Base-by-base conservation (phyloP, 2,329 filamentous ascomycete species). In the Sporothrix schenckii region DNA sequence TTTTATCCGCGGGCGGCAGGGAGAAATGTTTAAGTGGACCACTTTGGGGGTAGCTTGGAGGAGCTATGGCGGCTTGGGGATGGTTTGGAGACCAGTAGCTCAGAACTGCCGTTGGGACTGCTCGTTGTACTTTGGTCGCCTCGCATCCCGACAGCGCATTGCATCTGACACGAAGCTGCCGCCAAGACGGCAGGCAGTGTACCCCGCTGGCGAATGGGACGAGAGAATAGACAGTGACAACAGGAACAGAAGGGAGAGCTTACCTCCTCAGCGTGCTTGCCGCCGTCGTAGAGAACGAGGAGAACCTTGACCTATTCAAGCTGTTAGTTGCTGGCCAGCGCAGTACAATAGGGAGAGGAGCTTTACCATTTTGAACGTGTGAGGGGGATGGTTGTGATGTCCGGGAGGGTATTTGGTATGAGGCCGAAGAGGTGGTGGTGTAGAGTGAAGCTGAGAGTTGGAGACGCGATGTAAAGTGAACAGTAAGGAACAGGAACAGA, bases 241-340 rank as follows among this genome's bases (percentile, higher is more conserved):
- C 6, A 9, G 9, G 49, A 27, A n/a, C 41, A 41, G 6, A 19
- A 54, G 47, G 24, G 52, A 27, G 27, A 27, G 80, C 84, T 81
- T 80, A 96, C 93, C 79, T 97, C 87, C 83, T 91, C 84, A 84
- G 94, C 93, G 85, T 97, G 93, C 84, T 93, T 85, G 80, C 89
- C 87, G 81, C 93, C 94, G 83, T 97, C 94, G 86, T 97, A 97
- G 77, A 97, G 88, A 77, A 97, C 92, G 79, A 94, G 86, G 80
- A 97, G 90, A 83, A 97, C 92, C 86, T 97, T 97, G 85, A 94
- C 94, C 93, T 97, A 80, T 82, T 82, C 79, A 79, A 78, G 80
- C 81, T 77, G 84, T 86, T 78, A 86, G 84, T 47, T 30, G 67
- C 30, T 19, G 56, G 65, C 11, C 65, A 47, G 61, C 66, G 67